Evolutionary conservation across 441 rosid genomes (phyloP), one percentile per base, ranked within the genome.

Genomic region (Pelargonium citronellum): DNA sequence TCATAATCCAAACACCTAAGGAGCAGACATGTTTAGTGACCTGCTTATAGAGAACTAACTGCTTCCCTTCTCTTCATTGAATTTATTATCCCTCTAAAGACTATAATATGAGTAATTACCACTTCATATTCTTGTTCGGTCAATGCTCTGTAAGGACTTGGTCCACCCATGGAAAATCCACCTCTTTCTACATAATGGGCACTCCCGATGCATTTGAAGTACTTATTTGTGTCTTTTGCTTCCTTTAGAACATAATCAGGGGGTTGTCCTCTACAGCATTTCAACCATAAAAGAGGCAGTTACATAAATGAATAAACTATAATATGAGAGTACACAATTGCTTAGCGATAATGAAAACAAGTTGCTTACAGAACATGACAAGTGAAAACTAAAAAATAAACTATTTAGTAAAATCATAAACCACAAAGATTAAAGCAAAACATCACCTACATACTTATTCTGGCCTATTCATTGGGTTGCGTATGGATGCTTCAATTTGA

Each of bases 181-280:
- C 73, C 82, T 77, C 74, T 86, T 78, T 88, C 96, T 69, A 83
- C 62, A 78, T 80, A 85, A 78, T 89, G 92, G 78, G 85, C 84
- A 81, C 83, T 89, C 65, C 94, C 96, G 72, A 94, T 72, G 76
- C 95, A 91, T 83, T 91, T 95, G 73, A 92, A 95, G 79, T 92
- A 95, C 84, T 92, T 95, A 68, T 75, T 86, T 4, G 94, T 83
- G 77, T 85, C 86, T 83, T 91, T 93, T 71, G 99, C 96, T 79
- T 92, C 96, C 87, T 91, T 90, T 71, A 95, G 86, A 57, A 92
- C 75, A 80, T 91, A 90, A 83, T 92, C 99, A 71, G 99, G 98
- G 72, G 99, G 99, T 77, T 92, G 96, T 66, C 79, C 88, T 76
- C 99, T 95, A 83, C 79, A 81, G 77, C 66, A 87, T 70, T 63